A percentile compares a stretch with the other conserved stretches of the same genome.
phyloP scores from a whole-genome alignment of 495 filamentous ascomycete species.

The Mytilinidion resinicola region DNA sequence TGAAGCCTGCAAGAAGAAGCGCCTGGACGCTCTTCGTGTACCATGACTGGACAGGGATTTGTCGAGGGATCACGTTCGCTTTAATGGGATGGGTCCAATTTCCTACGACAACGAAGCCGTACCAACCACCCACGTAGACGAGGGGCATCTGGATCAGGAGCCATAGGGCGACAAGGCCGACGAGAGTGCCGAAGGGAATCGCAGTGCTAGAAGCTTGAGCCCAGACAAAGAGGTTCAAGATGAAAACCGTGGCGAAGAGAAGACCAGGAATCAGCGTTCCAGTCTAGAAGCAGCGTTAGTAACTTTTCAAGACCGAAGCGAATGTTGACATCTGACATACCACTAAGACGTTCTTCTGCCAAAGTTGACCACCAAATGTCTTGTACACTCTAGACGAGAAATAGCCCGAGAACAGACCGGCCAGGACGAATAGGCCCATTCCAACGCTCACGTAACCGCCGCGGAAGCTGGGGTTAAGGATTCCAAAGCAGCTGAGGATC shows the following conservation, averaged over 20 bases:
- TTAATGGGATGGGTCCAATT: conserved; percentile 88
- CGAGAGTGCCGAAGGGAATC: conserved; percentile 77
- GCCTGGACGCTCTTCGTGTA: conserved; percentile 59
- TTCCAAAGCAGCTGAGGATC: conserved; percentile 70
- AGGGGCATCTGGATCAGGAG: conserved; percentile 84
- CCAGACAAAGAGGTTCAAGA: conserved; percentile 92
- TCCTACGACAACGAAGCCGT: conserved; percentile 58
- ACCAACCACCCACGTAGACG: conserved; percentile 79
- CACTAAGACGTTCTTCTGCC: conserved; percentile 74
- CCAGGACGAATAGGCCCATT: conserved; percentile 79
- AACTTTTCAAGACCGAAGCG: conserved; percentile 23
- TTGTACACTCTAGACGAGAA: conserved; percentile 80
- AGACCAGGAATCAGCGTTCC: conserved; percentile 80
- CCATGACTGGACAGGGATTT: conserved; percentile 76
- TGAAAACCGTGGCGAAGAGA: conserved; percentile 70
- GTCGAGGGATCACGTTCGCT: conserved; percentile 64
- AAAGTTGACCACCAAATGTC: conserved; percentile 75
- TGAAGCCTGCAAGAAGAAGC: conserved; percentile 68
- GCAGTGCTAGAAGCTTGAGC: conserved; percentile 86
- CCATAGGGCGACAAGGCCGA: conserved; percentile 76
- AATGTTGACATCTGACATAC: conserved; percentile 29
- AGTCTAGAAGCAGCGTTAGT: conserved; percentile 38
- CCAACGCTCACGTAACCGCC: conserved; percentile 88
- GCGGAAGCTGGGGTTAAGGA: conserved; percentile 86
- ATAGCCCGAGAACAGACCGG: conserved; percentile 88